Percentiles rank a stretch among this genome's conserved stretches.
phyloP scores from a whole-genome alignment of 2,329 filamentous ascomycete genomes.

The Mycosphaerella sp. region DNA sequence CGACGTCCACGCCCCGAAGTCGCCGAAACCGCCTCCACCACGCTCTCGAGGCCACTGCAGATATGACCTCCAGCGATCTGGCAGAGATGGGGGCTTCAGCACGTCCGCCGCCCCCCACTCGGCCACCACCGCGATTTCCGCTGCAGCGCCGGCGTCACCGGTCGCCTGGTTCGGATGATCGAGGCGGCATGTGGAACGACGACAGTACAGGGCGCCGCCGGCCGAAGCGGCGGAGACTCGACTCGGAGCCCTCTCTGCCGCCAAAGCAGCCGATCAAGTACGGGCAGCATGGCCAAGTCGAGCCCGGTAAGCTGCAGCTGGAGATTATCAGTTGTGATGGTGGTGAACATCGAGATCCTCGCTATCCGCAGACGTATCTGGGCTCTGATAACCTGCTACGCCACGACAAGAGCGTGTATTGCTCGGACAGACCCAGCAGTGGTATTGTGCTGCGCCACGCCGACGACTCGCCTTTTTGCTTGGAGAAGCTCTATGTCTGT shows the following conservation, averaged over 20 bases:
- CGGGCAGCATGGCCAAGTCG: constrained; percentile 79
- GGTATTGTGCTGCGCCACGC: constrained; percentile 81
- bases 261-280: constrained; percentile 57
- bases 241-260: constrained; percentile 25
- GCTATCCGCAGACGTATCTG: constrained; percentile 46
- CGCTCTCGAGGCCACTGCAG: constrained; percentile 31
- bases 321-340: constrained; percentile 87
- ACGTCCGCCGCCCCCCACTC: constrained; percentile 6
- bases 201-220: constrained; percentile 18
- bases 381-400: constrained; percentile 74
- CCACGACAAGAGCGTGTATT: constrained; percentile 80
- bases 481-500: constrained; percentile 83
- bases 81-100: constrained; percentile 17
- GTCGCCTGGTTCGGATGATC: constrained; percentile 17
- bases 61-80: constrained; percentile 27
- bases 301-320: constrained; percentile 74
- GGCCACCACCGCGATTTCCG: constrained; percentile 11
- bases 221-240: constrained; percentile 37
- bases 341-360: constrained; percentile 55
- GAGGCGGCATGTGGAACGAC: constrained; percentile 14
- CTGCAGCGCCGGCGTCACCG: constrained; percentile 20
- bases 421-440: constrained; percentile 78
- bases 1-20: constrained; percentile 23
- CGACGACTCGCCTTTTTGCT: constrained; percentile 69
- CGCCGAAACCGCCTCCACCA: constrained; percentile 32